Percentiles rank a stretch among this genome's conserved stretches.
These are phyloP conservation scores for Didymosphaeria variabile DNA, from an alignment of 2,329 filamentous ascomycete genomes.

Conservation along the genomic window DNA sequence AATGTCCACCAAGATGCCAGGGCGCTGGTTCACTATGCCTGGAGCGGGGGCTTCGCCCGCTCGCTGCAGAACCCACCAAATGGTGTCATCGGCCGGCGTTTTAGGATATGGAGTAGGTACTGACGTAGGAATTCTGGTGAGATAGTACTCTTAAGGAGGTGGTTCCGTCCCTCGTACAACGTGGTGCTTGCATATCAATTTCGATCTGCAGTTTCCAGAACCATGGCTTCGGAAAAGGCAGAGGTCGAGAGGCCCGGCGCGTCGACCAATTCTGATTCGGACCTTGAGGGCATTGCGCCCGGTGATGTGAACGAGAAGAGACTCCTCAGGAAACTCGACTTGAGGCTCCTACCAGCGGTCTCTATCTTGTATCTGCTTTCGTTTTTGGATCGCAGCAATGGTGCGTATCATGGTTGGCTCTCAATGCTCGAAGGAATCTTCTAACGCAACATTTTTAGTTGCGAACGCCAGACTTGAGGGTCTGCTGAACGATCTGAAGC, in stretches of 20 bases:
- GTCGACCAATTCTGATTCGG: slow-evolving; percentile 35
- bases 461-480: slow-evolving; percentile 58
- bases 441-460: slow-evolving; percentile 29
- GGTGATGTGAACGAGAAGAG: slow-evolving; percentile 62
- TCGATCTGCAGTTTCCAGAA: slow-evolving; percentile 7
- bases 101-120: slow-evolving; percentile 1
- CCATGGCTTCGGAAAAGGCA: slow-evolving; percentile 39
- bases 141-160: slow-evolving; percentile 19
- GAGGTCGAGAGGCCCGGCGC: slow-evolving; percentile 27
- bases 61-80: slow-evolving; percentile 29
- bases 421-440: neutral
- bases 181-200: neutral
- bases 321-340: slow-evolving; percentile 65
- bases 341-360: slow-evolving; percentile 54
- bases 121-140: neutral
- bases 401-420: slow-evolving; percentile 20
- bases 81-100: slow-evolving; percentile 43
- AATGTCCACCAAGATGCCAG: slow-evolving; percentile 3
- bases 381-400: slow-evolving; percentile 50
- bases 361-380: slow-evolving; percentile 52
- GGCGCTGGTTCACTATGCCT: slow-evolving; percentile 11
- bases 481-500: slow-evolving; percentile 36
- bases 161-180: neutral
- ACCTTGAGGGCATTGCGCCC: slow-evolving; percentile 33
- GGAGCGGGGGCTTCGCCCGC: slow-evolving; percentile 9